These are phyloP conservation scores for Aspergillus neotritici DNA, from an alignment of 2,329 filamentous ascomycete genomes.

Conservation along the genomic window DNA sequence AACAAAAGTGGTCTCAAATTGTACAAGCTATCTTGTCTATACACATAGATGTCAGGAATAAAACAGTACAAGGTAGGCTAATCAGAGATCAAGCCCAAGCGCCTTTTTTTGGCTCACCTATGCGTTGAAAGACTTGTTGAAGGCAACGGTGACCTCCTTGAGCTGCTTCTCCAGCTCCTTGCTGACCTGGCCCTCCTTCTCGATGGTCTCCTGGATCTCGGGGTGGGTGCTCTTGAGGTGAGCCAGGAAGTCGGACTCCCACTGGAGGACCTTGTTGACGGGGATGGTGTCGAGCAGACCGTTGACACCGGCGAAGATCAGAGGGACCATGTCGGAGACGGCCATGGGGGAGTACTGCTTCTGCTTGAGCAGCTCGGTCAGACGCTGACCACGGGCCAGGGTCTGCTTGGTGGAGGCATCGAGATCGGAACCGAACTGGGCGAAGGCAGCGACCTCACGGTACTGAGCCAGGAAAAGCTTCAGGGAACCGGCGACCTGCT, in stretches of 20 bases:
- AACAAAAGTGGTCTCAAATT: constrained; percentile 41
- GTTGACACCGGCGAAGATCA: constrained; percentile 99
- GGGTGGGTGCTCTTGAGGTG: constrained; percentile 88
- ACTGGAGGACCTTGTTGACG: constrained; percentile 83
- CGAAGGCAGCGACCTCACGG: constrained; percentile 99
- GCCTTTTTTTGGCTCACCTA: constrained; percentile 34
- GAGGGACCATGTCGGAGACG: constrained; percentile 99
- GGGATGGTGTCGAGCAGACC: constrained; percentile 85
- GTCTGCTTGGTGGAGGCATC: constrained; percentile 99
- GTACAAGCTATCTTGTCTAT: constrained; percentile 44
- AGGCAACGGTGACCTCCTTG: constrained; percentile 67
- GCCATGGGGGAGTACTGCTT: constrained; percentile 99
- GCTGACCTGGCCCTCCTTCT: constrained; percentile 92
- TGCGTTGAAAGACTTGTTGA: constrained; percentile 85
- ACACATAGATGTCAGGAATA: constrained; percentile 38
- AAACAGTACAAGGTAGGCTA: constrained; percentile 32
- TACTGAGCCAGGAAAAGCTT: constrained; percentile 99
- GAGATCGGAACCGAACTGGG: constrained; percentile 99
- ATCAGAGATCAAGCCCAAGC: constrained; percentile 19
- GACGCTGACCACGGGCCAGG: constrained; percentile 94
- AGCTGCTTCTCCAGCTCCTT: constrained; percentile 68
- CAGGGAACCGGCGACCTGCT: constrained; percentile 98
- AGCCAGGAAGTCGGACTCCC: constrained; percentile 90
- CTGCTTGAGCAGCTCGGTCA: constrained; percentile 98
- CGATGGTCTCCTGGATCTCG: constrained; percentile 76